Base-by-base conservation (phyloP, 169 alveolate species). In the Plasmodium gonderi region DNA sequence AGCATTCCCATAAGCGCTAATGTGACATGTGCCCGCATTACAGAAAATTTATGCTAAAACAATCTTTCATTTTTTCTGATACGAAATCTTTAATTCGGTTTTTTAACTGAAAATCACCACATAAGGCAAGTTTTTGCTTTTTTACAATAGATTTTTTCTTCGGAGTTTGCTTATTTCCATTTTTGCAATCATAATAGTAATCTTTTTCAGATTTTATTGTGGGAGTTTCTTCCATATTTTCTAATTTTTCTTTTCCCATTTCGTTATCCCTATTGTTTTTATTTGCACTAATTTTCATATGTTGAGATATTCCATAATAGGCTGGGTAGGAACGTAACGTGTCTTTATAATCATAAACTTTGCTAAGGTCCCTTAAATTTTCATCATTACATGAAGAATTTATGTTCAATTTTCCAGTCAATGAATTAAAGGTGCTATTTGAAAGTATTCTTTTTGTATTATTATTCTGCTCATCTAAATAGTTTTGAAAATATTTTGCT, bases 321-420 rank as follows among this genome's bases (percentile, higher is more conserved):
- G 29, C 40, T 11, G 94, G 94, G 47, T 65, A 90, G 72, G 82
- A 20, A 45, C 42, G 64, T 23, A 20, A 8, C 14, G 60, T 65
- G 29, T 90, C 91, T 20, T 79, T 65, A 67, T 90, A 90, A 42
- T 90, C 82, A 78, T 44, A 45, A 51, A 42, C 42, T 77, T 23
- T 31, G 29, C 26, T 65, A 23, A 60, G 40, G 40, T 90, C 38
- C 36, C 42, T 83, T 31, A 11, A 6, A 68, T 72, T 72, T 0
- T 51, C 77, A 20, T 49, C 20, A 77, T 40, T 64, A 40, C 17
- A 3, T 31, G 31, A 49, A 40, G 94, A 80, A 64, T 90, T 90
- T 77, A 90, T 40, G 47, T 14, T 49, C 17, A 90, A 64, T 47
- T 78, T 90, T 42, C 94, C 94, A 11, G 94, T 90, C 60, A 90